phyloP scores from a whole-genome alignment of 2,329 filamentous ascomycete species.

The Aspergillus nomiae region DNA sequence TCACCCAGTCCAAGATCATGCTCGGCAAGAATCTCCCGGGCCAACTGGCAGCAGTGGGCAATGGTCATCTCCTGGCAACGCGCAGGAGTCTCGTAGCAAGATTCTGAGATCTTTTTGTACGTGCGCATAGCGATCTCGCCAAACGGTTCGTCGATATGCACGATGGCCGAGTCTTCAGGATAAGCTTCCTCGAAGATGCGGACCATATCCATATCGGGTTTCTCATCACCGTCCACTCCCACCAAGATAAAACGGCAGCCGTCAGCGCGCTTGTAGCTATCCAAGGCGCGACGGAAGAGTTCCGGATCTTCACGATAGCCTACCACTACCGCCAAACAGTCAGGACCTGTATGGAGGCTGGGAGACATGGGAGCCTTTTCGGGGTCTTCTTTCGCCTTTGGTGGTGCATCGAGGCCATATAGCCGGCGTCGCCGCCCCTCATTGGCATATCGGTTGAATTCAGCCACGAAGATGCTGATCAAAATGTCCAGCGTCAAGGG shows the following conservation, averaged over 20 bases:
- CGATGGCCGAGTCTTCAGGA: constrained; percentile 20
- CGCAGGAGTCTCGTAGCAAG: constrained; percentile 9
- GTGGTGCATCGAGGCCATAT: constrained; percentile 13
- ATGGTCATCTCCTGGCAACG: constrained; percentile 20
- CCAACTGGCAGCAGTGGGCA: constrained; percentile 25
- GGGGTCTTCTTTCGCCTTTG: constrained; percentile 16
- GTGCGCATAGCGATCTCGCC: constrained; percentile 28
- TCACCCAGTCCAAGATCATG: constrained; percentile 19
- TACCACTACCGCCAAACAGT: constrained; percentile 32
- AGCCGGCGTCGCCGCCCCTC: constrained; percentile 25
- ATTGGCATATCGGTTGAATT: constrained; percentile 30
- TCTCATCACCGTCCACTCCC: constrained; percentile 33
- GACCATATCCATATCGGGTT: constrained; percentile 33
- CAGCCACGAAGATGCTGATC: constrained; percentile 30
- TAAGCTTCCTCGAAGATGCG: constrained; percentile 30
- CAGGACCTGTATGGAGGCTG: constrained; percentile 9
- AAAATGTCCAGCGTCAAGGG: constrained; percentile 30
- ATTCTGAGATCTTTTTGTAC: neutral
- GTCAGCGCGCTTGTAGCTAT: constrained; percentile 29
- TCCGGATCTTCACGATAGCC: constrained; percentile 35
- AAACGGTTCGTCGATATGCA: constrained; percentile 29
- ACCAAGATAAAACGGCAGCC: constrained; percentile 29
- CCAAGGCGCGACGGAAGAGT: constrained; percentile 29
- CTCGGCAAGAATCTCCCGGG: constrained; percentile 22
- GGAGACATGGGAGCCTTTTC: constrained; percentile 15